Evolutionary conservation across 768 basidiomycete species (phyloP).

Genomic region (Auricularia heimuer): DNA sequence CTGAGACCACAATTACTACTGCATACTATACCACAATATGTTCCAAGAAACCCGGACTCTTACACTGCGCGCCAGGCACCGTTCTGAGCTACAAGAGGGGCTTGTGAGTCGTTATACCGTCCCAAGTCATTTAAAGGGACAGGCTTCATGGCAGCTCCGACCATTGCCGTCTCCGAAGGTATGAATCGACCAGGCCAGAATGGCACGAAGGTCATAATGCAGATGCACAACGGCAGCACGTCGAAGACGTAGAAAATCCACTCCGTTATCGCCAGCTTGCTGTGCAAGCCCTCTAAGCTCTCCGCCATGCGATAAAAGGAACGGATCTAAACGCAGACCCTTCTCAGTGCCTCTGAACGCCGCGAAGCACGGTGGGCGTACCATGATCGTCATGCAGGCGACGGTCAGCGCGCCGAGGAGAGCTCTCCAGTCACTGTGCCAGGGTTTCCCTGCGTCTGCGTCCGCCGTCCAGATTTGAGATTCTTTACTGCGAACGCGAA

Average conservation of each 20-base stretch:
- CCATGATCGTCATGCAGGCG: slow-evolving; percentile 55
- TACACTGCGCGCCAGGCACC: too few species aligned
- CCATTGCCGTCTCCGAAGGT: background rate
- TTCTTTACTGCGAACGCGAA: slow-evolving; percentile 33
- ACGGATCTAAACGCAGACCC: slow-evolving; percentile 17
- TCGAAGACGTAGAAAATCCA: slow-evolving; percentile 58
- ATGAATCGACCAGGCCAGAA: slow-evolving; percentile 56
- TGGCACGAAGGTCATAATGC: slow-evolving; percentile 43
- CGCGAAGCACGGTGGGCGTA: slow-evolving; percentile 21
- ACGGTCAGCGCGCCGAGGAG: slow-evolving; percentile 40
- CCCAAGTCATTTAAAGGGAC: background rate
- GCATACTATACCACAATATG: too few species aligned
- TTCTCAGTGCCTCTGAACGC: background rate
- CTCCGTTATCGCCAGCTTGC: slow-evolving; percentile 50
- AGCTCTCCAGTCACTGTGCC: slow-evolving; percentile 51
- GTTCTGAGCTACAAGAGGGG: too few species aligned
- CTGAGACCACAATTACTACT: too few species aligned
- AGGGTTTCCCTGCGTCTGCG: slow-evolving; percentile 27
- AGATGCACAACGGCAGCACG: slow-evolving; percentile 54
- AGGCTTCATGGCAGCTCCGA: background rate
- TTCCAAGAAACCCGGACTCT: too few species aligned
- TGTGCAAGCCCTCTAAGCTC: slow-evolving; percentile 49
- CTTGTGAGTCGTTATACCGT: too few species aligned
- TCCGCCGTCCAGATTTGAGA: slow-evolving; percentile 28
- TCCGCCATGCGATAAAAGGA: slow-evolving; percentile 36